Base-by-base conservation (phyloP, 352 stramenopile species). In the Globisporangium iwayamae region DNA sequence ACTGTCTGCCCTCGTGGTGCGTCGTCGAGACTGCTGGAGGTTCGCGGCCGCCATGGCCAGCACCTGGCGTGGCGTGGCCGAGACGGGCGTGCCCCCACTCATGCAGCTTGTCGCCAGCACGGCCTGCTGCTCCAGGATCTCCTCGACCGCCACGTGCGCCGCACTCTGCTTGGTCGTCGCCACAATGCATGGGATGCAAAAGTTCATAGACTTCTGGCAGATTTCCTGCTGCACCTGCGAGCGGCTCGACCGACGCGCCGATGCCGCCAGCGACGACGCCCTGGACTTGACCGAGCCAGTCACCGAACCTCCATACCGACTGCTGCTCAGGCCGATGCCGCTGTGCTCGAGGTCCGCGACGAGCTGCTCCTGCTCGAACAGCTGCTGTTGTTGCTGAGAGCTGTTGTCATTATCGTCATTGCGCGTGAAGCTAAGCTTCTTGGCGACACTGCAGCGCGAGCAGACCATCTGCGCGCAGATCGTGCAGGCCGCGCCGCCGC, bases 131-230 rank as follows among this genome's bases (percentile, higher is more conserved):
- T 59, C 56, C 32, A 57, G 58, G 47, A 85, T 69, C 41, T 83
- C 75, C 36, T 82, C 77, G 9, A 79, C 62, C 1, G 78, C 77
- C 32, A 83, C 71, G 55, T 79, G 66, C 16, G 69, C 65, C 2
- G 73, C 71, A 39, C 70, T 77, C 50, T 78, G 73, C 52, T 79
- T 70, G 59, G 70, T 81, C 48, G 75, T 68, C 13, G 62, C 63
- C 45, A 86, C 22, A 22, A 86, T 65, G 54, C 77, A 86, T 0
- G 73, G 71, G 53, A 81, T 57, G 62, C 77, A 86, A 48, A 86
- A 84, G 56, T 72, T 76, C 57, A 84, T 66, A 10, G 72, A 22
- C 60, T 85, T 81, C 62, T 79, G 74, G 36, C 56, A 70, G 10
- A 83, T 78, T 47, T 76, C 66, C 45, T 65, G 67, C 68, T 46